Evolutionary conservation across 192 early-diverging fungal genomes (phyloP).

Genomic region (Backusella liffmaniae): DNA sequence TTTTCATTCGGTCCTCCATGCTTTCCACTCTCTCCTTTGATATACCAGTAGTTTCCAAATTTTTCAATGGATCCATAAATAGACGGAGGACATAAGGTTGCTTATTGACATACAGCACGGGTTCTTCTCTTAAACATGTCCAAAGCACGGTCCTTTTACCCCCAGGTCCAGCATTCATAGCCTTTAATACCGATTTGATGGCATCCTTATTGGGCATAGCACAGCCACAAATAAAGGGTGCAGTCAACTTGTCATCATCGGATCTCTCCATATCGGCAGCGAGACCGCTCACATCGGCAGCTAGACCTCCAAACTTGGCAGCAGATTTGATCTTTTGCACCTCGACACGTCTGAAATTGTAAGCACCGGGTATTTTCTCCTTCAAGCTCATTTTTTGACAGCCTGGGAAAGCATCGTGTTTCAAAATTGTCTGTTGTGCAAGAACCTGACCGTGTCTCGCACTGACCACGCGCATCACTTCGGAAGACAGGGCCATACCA

Average conservation of each 20-base stretch:
- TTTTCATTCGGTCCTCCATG: slow-evolving; percentile 62
- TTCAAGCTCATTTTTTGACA: slow-evolving; percentile 55
- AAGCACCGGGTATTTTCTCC: slow-evolving; percentile 61
- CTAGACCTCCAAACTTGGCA: slow-evolving; percentile 11
- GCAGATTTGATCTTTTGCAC: slow-evolving; percentile 23
- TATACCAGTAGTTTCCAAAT: slow-evolving; percentile 63
- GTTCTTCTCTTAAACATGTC: slow-evolving; percentile 65
- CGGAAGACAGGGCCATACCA: slow-evolving; percentile 55
- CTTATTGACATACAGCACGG: slow-evolving; percentile 59
- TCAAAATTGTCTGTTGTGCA: slow-evolving; percentile 56
- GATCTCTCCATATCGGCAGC: slow-evolving; percentile 25
- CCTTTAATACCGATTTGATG: slow-evolving; percentile 43
- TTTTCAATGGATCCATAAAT: slow-evolving; percentile 56
- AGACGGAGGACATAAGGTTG: slow-evolving; percentile 57
- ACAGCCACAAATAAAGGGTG: slow-evolving; percentile 52
- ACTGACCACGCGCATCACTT: slow-evolving; percentile 56
- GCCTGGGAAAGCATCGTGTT: slow-evolving; percentile 64
- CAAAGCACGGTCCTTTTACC: slow-evolving; percentile 45
- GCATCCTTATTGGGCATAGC: slow-evolving; percentile 65
- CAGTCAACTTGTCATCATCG: neutral
- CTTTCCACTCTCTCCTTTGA: slow-evolving; percentile 56
- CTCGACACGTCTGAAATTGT: slow-evolving; percentile 55
- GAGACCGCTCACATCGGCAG: slow-evolving; percentile 14
- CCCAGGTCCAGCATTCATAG: slow-evolving; percentile 49
- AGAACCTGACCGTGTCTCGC: slow-evolving; percentile 52